Percentiles rank a stretch among this genome's conserved stretches.
Conservation (phyloP, 495 filamentous ascomycete genomes). For the Articulospora tetracladia region DNA sequence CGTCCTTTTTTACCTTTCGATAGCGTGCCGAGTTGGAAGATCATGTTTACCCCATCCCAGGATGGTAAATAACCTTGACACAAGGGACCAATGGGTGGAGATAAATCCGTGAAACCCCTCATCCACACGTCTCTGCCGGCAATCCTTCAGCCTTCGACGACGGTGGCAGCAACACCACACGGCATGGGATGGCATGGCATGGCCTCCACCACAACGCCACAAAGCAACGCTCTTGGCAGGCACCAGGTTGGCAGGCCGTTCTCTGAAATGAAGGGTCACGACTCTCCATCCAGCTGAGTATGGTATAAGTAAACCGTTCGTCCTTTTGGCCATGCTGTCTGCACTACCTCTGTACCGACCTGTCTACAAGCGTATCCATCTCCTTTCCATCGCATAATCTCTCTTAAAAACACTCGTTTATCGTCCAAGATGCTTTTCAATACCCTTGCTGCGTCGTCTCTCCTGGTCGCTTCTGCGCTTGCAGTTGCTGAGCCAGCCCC, state of each 20-base stretch:
- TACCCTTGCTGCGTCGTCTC: conserved; percentile 1
- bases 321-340: not conserved
- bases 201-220: not conserved
- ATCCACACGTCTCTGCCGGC: not conserved
- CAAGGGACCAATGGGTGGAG: too few relatives aligned
- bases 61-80: too few relatives aligned
- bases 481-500: conserved; percentile 10
- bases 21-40: too few relatives aligned
- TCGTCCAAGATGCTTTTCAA: conserved; percentile 17
- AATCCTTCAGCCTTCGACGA: not conserved
- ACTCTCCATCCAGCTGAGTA: not conserved
- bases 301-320: not conserved
- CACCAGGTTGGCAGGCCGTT: not conserved
- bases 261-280: not conserved
- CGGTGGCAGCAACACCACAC: not conserved
- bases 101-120: too few relatives aligned
- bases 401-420: conserved; percentile 2
- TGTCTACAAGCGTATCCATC: not conserved
- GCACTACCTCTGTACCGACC: not conserved
- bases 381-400: not conserved
- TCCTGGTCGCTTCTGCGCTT: conserved; percentile 16
- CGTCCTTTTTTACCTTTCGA: too few relatives aligned
- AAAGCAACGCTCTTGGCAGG: not conserved
- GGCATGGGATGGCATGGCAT: too few relatives aligned
- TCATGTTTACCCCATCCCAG: too few relatives aligned